phyloP scores from a whole-genome alignment of 2,329 filamentous ascomycete species.

The Pseudogymnoascus verrucosus region DNA sequence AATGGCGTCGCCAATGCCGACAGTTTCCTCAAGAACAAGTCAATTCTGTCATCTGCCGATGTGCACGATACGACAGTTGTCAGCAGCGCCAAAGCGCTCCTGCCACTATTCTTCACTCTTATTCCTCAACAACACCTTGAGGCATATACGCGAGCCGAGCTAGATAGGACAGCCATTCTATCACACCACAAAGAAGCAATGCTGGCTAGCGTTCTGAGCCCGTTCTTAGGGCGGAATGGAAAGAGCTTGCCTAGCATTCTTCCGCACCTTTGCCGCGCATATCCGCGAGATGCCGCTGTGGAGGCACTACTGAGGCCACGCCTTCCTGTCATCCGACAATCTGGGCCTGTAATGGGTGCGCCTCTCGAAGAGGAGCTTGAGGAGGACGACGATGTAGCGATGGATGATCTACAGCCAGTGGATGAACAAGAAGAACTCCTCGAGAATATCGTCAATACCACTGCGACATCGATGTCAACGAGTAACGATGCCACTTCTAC shows the following conservation, averaged over 20 bases:
- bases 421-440: constrained; percentile 14
- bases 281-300: constrained; percentile 53
- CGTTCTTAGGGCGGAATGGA: constrained; percentile 55
- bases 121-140: constrained; percentile 60
- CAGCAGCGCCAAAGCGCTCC: constrained; percentile 50
- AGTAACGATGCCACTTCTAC: not conserved
- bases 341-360: constrained; percentile 22
- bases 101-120: constrained; percentile 53
- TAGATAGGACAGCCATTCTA: constrained; percentile 77
- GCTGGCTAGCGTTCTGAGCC: constrained; percentile 74
- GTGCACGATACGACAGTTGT: constrained; percentile 40
- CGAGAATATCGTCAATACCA: constrained; percentile 24
- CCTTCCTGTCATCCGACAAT: constrained; percentile 34
- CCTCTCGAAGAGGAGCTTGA: constrained; percentile 20
- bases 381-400: constrained; percentile 2
- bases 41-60: constrained; percentile 19
- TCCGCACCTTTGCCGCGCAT: constrained; percentile 66
- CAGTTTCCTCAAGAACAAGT: constrained; percentile 52
- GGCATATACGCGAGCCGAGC: constrained; percentile 61
- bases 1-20: constrained; percentile 56
- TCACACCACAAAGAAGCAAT: constrained; percentile 62
- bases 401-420: not conserved
- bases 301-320: constrained; percentile 58
- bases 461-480: not conserved
- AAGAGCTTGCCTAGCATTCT: constrained; percentile 65